Evolutionary conservation across 2,329 filamentous ascomycete species (phyloP).

Genomic region (Plenodomus tracheiphilus): DNA sequence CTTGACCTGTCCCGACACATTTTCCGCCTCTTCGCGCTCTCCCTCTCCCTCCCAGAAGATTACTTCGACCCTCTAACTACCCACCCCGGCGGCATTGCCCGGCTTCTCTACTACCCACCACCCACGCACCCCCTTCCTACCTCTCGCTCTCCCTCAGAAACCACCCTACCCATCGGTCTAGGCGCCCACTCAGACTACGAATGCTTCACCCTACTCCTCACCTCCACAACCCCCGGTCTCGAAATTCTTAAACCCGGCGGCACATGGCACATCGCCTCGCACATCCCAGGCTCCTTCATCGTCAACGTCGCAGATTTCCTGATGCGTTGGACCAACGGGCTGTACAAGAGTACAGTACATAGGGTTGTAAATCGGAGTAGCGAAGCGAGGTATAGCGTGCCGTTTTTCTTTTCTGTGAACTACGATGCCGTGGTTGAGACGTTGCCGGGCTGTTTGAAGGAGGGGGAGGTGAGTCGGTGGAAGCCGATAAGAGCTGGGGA

Average conservation of each 20-base stretch:
- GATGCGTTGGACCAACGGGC: conserved; percentile 56
- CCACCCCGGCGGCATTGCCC: conserved; percentile 47
- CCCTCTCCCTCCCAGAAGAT: conserved; percentile 41
- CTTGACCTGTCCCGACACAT: conserved; percentile 47
- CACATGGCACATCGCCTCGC: conserved; percentile 38
- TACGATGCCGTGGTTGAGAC: conserved; percentile 47
- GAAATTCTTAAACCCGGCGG: conserved; percentile 40
- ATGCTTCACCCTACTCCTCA: conserved; percentile 40
- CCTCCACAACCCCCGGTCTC: conserved; percentile 33
- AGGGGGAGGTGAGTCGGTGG: conserved; percentile 39
- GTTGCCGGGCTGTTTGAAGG: conserved; percentile 41
- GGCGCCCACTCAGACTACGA: conserved; percentile 45
- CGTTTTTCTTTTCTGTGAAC: conserved; percentile 54
- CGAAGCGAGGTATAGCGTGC: conserved; percentile 49
- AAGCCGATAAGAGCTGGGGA: conserved; percentile 44
- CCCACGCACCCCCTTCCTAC: conserved; percentile 22
- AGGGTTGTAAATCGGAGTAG: conserved; percentile 49
- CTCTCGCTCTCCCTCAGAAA: conserved; percentile 9
- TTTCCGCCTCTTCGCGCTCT: conserved; percentile 48
- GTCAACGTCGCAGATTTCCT: conserved; percentile 59
- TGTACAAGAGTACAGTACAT: conserved; percentile 56
- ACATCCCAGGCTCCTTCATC: conserved; percentile 51
- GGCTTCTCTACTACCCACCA: conserved; percentile 46
- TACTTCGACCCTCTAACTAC: conserved; percentile 48
- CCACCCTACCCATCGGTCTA: conserved; percentile 35